Conservation (phyloP, 805 yeast species). For the Lipomyces japonicus region DNA sequence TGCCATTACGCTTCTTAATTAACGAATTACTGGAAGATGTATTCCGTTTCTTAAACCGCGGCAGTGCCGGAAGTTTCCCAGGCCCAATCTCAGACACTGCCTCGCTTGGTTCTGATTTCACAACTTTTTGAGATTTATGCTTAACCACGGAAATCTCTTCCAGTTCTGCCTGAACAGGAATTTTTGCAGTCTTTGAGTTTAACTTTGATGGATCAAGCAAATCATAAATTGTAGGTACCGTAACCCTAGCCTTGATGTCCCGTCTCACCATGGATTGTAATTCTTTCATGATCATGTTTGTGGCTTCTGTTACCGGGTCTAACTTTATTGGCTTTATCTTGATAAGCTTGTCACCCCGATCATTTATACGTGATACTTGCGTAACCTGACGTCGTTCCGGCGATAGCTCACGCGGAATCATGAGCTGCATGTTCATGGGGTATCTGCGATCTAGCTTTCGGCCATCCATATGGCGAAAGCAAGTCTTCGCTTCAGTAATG, state of each 20-base stretch:
- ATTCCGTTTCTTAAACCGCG: conserved; percentile 32
- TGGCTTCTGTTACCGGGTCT: conserved; percentile 56
- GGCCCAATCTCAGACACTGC: not conserved
- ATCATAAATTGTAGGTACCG: conserved; percentile 66
- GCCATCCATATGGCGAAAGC: conserved; percentile 62
- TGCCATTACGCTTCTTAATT: conserved; percentile 4
- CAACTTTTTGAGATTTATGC: not conserved
- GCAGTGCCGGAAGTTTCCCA: conserved; percentile 30
- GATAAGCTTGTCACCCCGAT: not conserved
- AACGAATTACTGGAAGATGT: not conserved
- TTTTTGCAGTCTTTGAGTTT: not conserved
- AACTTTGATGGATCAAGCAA: conserved; percentile 49
- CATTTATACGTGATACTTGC: not conserved
- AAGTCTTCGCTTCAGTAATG: conserved; percentile 53
- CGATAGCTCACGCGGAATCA: conserved; percentile 12
- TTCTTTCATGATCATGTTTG: conserved; percentile 56
- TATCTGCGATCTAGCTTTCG: conserved; percentile 43
- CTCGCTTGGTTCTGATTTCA: not conserved
- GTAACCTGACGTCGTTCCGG: not conserved
- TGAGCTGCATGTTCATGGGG: conserved; percentile 55
- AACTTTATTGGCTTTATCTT: conserved; percentile 31
- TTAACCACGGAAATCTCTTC: no score
- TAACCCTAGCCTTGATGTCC: conserved; percentile 68
- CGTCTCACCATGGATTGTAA: conserved; percentile 58
- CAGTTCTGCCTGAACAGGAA: not conserved